Conservation (phyloP, 163 green algal genomes). For the Chlamydomonas reinhardtii region DNA sequence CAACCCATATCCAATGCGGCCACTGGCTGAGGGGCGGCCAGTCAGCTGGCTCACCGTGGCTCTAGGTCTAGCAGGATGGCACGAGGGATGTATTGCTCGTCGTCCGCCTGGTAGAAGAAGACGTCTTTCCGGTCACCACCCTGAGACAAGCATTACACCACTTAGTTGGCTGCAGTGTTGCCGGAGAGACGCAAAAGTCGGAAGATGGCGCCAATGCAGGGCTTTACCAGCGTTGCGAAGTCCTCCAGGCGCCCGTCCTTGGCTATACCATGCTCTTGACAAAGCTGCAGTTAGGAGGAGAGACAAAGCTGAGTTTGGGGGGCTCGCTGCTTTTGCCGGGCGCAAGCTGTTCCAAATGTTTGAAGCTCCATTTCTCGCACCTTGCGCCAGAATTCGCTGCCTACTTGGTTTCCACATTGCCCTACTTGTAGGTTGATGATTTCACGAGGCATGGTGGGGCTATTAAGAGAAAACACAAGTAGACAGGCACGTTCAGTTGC, state of each 20-base stretch:
- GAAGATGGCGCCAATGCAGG: constrained; percentile 6
- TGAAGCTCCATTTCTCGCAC: constrained; percentile 50
- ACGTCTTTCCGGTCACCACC: constrained; percentile 96
- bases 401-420: constrained; percentile 98
- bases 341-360: background rate
- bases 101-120: constrained; percentile 99
- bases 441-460: constrained; percentile 90
- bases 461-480: too few relatives aligned
- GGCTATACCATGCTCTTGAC: constrained; percentile 97
- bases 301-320: background rate
- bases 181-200: background rate
- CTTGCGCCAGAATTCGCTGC: constrained; percentile 98
- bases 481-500: too few relatives aligned
- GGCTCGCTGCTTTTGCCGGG: too few relatives aligned
- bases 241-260: constrained; percentile 96
- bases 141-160: constrained; percentile 24
- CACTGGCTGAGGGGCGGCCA: too few relatives aligned
- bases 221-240: constrained; percentile 86
- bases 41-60: constrained; percentile 78
- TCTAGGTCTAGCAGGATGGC: constrained; percentile 98
- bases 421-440: constrained; percentile 99
- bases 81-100: constrained; percentile 97
- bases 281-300: constrained; percentile 78
- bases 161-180: background rate
- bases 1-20: too few relatives aligned